Evolutionary conservation across 495 filamentous ascomycete genomes (phyloP).

Genomic region (Friedmanniomyces endolithicus): DNA sequence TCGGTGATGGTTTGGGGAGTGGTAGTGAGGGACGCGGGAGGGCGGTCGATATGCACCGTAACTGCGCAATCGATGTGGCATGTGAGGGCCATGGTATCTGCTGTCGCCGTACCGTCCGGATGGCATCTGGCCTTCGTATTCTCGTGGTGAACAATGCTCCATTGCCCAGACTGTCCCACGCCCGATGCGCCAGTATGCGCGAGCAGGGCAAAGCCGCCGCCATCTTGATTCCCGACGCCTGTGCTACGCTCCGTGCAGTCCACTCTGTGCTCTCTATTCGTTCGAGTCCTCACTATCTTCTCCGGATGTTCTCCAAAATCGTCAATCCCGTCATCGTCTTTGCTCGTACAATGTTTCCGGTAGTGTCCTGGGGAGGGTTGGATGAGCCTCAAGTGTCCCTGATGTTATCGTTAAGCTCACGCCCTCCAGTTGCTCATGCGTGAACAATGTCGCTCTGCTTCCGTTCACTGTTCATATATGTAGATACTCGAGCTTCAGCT

Average conservation of each 20-base stretch:
- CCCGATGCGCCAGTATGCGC: conserved; percentile 17
- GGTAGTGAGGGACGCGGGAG: background rate
- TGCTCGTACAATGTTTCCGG: too few relatives aligned
- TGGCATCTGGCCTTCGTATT: conserved; percentile 8
- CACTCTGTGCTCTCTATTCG: too few relatives aligned
- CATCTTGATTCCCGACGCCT: background rate
- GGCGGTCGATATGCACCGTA: background rate
- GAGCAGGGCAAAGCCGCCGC: conserved; percentile 20
- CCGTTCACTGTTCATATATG: too few relatives aligned
- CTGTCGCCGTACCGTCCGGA: background rate
- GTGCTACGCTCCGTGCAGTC: background rate
- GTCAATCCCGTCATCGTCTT: background rate
- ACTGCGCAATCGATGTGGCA: background rate
- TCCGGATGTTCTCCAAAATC: background rate
- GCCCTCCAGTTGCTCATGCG: too few relatives aligned
- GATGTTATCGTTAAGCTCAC: too few relatives aligned
- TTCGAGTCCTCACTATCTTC: background rate
- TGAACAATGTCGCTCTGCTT: too few relatives aligned
- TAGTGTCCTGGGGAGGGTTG: too few relatives aligned
- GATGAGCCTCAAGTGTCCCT: too few relatives aligned
- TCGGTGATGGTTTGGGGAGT: background rate
- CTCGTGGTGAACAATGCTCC: conserved; percentile 28
- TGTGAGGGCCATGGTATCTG: background rate
- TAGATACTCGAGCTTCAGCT: background rate
- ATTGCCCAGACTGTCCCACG: conserved; percentile 27